Evolutionary conservation across 2,329 filamentous ascomycete genomes (phyloP).

Genomic region (Chaetomiaceae sp.): DNA sequence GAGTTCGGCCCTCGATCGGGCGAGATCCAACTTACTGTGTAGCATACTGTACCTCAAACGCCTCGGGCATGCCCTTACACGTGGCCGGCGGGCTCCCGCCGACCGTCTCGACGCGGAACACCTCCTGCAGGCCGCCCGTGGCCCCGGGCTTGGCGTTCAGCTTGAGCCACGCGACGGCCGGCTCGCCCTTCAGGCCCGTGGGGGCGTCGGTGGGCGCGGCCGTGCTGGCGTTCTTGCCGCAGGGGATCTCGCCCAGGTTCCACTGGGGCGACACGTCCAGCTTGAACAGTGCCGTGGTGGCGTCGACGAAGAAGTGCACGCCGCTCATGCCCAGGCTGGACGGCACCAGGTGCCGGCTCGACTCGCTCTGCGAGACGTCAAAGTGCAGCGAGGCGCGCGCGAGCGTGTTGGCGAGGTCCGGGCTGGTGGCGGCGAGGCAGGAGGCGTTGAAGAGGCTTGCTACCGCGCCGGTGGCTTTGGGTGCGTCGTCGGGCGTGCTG

Average conservation of each 20-base stretch:
- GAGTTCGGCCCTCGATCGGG: neutral
- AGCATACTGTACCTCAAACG: slow-evolving; percentile 74
- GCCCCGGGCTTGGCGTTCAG: slow-evolving; percentile 53
- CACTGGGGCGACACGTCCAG: slow-evolving; percentile 53
- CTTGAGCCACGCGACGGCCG: slow-evolving; percentile 77
- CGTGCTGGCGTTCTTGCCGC: slow-evolving; percentile 57
- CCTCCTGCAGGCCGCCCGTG: slow-evolving; percentile 63
- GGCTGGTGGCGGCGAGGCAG: slow-evolving; percentile 68
- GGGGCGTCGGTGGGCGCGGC: slow-evolving; percentile 59
- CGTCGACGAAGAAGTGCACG: slow-evolving; percentile 74
- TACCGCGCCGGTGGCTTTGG: slow-evolving; percentile 65
- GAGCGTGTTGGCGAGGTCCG: slow-evolving; percentile 60
- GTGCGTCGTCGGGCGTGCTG: slow-evolving; percentile 54
- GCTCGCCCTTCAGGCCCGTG: slow-evolving; percentile 57
- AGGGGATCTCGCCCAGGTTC: slow-evolving; percentile 57
- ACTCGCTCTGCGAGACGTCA: slow-evolving; percentile 43
- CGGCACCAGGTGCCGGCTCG: slow-evolving; percentile 43
- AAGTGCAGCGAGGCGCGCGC: slow-evolving; percentile 66
- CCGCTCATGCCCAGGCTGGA: slow-evolving; percentile 63
- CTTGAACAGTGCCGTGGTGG: slow-evolving; percentile 73
- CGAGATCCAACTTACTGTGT: slow-evolving; percentile 67
- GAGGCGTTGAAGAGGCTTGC: slow-evolving; percentile 85
- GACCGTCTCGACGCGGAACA: slow-evolving; percentile 81
- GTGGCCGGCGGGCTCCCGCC: slow-evolving; percentile 72
- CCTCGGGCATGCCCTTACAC: slow-evolving; percentile 59